Evolutionary conservation across 2,329 filamentous ascomycete species (phyloP).

Genomic region (Dactylellina parvicollis): DNA sequence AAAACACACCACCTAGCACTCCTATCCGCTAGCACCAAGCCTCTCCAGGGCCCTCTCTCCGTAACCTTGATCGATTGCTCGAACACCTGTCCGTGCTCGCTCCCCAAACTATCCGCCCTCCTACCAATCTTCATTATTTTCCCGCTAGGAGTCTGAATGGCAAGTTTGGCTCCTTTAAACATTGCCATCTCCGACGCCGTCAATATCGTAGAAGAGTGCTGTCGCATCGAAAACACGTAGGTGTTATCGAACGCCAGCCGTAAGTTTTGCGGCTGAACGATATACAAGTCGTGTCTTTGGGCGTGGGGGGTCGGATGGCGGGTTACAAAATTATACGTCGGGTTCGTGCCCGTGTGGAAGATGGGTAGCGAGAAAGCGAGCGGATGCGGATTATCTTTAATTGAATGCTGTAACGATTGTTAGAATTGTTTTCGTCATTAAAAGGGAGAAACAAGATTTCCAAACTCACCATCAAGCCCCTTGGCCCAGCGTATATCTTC

Average conservation of each 20-base stretch:
- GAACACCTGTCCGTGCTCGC: conserved; percentile 71
- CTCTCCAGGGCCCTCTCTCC: conserved; percentile 81
- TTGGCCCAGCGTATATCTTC: conserved; percentile 92
- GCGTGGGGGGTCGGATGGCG: conserved; percentile 96
- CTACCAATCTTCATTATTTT: conserved; percentile 90
- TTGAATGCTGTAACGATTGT: conserved; percentile 71
- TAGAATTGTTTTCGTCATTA: conserved; percentile 12
- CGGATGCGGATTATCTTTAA: conserved; percentile 93
- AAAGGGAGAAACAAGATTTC: neutral
- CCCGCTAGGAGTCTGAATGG: conserved; percentile 90
- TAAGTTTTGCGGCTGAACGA: conserved; percentile 92
- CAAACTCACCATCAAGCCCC: conserved; percentile 78
- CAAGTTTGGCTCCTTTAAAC: conserved; percentile 88
- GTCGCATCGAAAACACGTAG: conserved; percentile 94
- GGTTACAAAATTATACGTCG: conserved; percentile 89
- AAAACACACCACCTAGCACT: conserved; percentile 92
- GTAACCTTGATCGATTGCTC: conserved; percentile 92
- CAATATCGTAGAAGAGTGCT: conserved; percentile 77
- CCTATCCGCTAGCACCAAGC: conserved; percentile 81
- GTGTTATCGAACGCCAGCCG: conserved; percentile 93
- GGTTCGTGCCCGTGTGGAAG: conserved; percentile 89
- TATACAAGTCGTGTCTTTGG: conserved; percentile 95
- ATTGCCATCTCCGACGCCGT: conserved; percentile 59
- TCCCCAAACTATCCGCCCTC: conserved; percentile 74
- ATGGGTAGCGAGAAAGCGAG: conserved; percentile 90